These are phyloP conservation scores for Phialocephala subalpina DNA, from an alignment of 2,329 filamentous ascomycete species.

Conservation along the genomic window DNA sequence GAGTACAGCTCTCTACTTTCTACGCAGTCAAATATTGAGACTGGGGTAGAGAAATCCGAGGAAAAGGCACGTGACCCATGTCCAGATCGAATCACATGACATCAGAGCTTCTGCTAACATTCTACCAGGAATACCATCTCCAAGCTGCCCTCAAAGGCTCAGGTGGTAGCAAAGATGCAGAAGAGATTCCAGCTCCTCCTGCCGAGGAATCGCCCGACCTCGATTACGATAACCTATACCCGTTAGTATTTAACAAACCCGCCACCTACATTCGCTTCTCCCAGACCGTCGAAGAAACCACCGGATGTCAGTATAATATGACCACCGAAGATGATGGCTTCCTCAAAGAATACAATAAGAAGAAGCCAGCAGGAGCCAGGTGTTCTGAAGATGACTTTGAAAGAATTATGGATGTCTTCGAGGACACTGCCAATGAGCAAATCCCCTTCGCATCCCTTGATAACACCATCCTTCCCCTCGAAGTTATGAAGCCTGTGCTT, in stretches of 20 bases:
- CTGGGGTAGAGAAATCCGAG: constrained; percentile 95
- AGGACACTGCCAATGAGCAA: constrained; percentile 82
- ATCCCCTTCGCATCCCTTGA: constrained; percentile 92
- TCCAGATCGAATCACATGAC: constrained; percentile 34
- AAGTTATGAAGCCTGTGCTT: constrained; percentile 76
- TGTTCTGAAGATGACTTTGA: constrained; percentile 94
- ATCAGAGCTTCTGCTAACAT: constrained; percentile 29
- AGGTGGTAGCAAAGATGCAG: constrained; percentile 38
- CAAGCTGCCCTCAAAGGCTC: constrained; percentile 42
- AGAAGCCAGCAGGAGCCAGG: constrained; percentile 66
- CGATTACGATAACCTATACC: constrained; percentile 90
- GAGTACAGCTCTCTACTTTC: constrained; percentile 76
- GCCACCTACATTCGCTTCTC: constrained; percentile 97
- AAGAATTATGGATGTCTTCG: constrained; percentile 92
- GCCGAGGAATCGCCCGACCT: constrained; percentile 68
- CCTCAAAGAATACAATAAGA: constrained; percentile 84
- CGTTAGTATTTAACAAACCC: constrained; percentile 80
- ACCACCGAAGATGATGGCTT: constrained; percentile 88
- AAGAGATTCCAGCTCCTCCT: constrained; percentile 68
- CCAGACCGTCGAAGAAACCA: constrained; percentile 95
- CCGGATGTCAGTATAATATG: constrained; percentile 93
- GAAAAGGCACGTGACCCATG: constrained; percentile 70
- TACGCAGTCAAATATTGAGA: constrained; percentile 85
- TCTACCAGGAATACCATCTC: constrained; percentile 45
- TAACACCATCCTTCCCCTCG: constrained; percentile 81